Evolutionary conservation across 2,329 filamentous ascomycete species (phyloP), one percentile per base, ranked within the genome.

Genomic region (Rhexocercosporidium sp.): DNA sequence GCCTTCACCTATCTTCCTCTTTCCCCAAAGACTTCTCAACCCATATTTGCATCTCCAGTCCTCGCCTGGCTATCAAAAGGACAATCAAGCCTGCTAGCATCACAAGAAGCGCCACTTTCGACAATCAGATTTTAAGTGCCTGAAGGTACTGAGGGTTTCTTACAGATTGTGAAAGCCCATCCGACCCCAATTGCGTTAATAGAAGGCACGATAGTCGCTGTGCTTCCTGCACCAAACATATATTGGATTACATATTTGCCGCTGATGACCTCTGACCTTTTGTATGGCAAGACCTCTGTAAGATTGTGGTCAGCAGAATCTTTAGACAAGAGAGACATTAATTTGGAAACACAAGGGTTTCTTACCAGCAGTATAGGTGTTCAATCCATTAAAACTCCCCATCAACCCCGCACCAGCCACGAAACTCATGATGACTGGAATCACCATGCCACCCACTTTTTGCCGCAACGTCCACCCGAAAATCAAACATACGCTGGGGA

Each of bases 301-400:
- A 14, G n/a, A 27, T 6, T 46, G 3, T 57, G 25, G 46, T 56
- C 6, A 62, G 46, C 37, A 18, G 8, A 37, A 37, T 6, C 9
- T 37, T 11, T 11, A 9, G 34, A 37, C n/a, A n/a, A 31, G 29
- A 31, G 29, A 31, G 29, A 31, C 29, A 9, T 4, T 31, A 31
- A 31, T 31, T 31, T 31, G 29, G 34, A 37, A 37, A 37, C 8
- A 49, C 7, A 4, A 31, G 37, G 20, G n/a, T 18, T 27, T 20
- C 74, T 59, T 69, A 80, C 78, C 79, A 16, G 79, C 79, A 41
- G 78, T 76, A 62, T 80, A 81, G 0, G 80, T 81, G 63, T 81
- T 81, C 20, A 81, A 59, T 2, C 77, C 77, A 22, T 76, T 79
- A 31, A 81, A 81, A 0, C 79, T 77, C 7, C 74, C 75, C 76